Evolutionary conservation across 495 filamentous ascomycete genomes (phyloP).

Genomic region (Annulohypoxylon nitens): DNA sequence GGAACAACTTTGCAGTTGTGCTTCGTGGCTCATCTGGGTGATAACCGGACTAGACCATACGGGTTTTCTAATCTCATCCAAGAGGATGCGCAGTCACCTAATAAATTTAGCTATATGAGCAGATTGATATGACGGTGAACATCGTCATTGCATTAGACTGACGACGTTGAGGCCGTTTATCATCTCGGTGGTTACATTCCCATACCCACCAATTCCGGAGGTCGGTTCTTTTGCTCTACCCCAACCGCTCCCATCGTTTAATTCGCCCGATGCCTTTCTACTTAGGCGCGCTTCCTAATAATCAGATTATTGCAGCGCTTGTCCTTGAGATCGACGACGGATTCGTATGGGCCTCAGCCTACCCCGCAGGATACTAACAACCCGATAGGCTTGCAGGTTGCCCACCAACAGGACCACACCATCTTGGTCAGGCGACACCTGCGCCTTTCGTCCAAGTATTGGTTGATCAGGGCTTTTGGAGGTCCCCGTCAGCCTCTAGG

Average conservation of each 20-base stretch:
- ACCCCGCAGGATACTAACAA: constrained; percentile 42
- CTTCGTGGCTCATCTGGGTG: constrained; percentile 54
- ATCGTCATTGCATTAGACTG: constrained; percentile 23
- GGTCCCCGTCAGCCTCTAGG: constrained; percentile 17
- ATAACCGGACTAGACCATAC: constrained; percentile 13
- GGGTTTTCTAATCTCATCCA: constrained; percentile 3
- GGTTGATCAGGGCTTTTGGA: constrained; percentile 22
- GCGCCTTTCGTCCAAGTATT: constrained; percentile 17
- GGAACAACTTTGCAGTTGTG: constrained; percentile 92
- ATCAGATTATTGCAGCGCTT: constrained; percentile 22
- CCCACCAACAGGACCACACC: constrained; percentile 34
- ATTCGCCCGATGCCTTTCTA: constrained; percentile 16
- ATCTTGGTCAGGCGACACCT: constrained; percentile 38
- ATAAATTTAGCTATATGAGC: constrained; percentile 4
- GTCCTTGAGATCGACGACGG: constrained; percentile 33
- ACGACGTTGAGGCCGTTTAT: constrained; percentile 21
- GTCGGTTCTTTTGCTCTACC: constrained; percentile 25
- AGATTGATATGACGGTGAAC: constrained; percentile 24
- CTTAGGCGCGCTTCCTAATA: constrained; percentile 23
- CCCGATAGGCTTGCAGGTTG: constrained; percentile 39
- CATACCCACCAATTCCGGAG: constrained; percentile 11
- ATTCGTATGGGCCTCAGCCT: constrained; percentile 22
- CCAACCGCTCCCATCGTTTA: constrained; percentile 20
- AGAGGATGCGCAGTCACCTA: constrained; percentile 8
- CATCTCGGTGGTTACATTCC: constrained; percentile 23